Base-by-base conservation (phyloP, 2,329 filamentous ascomycete genomes). In the Orbilia ellipsospora region DNA sequence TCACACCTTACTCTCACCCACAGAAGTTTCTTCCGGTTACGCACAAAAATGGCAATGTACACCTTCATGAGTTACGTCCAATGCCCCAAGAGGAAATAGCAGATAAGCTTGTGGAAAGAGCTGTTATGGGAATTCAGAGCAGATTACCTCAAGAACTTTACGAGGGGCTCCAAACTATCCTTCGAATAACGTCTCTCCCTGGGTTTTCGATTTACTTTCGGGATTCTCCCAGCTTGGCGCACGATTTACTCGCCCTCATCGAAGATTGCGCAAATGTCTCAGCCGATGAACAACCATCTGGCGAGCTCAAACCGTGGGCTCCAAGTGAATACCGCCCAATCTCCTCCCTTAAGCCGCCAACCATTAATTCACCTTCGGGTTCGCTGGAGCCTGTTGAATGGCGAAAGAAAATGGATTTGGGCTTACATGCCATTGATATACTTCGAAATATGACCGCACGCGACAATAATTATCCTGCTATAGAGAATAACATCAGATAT, bases 1-100 rank as follows among this genome's bases (percentile, higher is more conserved):
- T 77, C 7, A 79, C 79, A 79, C 77, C 80, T 77, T 50, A 80
- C 13, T 60, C 57, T 12, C 23, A 74, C 13, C 70, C 70, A 5
- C 57, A 54, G 4, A 57, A 63, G 12, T 74, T 74, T 42, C 26
- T 20, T 6, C 26, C 20, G 44, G 23, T 1, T 7, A 15, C 7
- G 18, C 44, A 5, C 55, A 36, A 36, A 10, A 36, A 36, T 10
- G 31, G 31, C 31, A 36, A 36, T 6, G 31, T 10, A 7, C 5
- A 36, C 10, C 10, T 36, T 1, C 31, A 36, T 36, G 31, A 36
- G 31, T 7, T 36, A 10, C 31, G 8, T 6, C 10, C 10, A 7
- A 36, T 36, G 31, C 6, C 31, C 31, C 31, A 36, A 10, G 31
- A 36, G 31, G 31, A 36, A 36, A 36, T 36, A 6, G 6, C 31